A percentile compares a stretch with the other conserved stretches of the same genome.
These are phyloP conservation scores for Umbelopsis ramanniana DNA, from an alignment of 192 early-diverging fungal genomes.

Conservation along the genomic window DNA sequence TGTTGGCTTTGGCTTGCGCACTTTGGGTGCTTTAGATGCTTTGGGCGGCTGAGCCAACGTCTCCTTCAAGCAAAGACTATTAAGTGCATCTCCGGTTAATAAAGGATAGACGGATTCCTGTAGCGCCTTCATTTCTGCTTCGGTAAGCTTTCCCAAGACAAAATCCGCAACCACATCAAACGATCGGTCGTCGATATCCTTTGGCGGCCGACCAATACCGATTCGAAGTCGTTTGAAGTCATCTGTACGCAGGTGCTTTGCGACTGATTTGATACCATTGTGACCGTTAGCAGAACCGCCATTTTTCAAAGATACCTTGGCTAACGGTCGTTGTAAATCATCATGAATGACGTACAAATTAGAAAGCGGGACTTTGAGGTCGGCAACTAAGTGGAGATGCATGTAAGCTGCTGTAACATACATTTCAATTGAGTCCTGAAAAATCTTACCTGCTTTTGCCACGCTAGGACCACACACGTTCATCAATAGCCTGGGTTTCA, in stretches of 20 bases:
- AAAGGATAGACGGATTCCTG: slow-evolving; percentile 48
- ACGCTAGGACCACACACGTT: slow-evolving; percentile 70
- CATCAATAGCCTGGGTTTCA: slow-evolving; percentile 71
- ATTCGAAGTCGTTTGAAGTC: slow-evolving; percentile 66
- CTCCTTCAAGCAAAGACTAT: slow-evolving; percentile 8
- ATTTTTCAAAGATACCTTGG: slow-evolving; percentile 61
- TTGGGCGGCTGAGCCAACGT: neutral
- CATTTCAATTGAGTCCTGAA: neutral
- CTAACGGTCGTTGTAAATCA: slow-evolving; percentile 71
- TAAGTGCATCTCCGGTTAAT: slow-evolving; percentile 5
- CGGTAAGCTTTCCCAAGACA: slow-evolving; percentile 61
- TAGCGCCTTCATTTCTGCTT: slow-evolving; percentile 51
- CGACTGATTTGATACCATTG: slow-evolving; percentile 75
- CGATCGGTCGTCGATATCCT: slow-evolving; percentile 29
- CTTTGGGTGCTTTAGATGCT: neutral
- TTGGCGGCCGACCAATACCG: slow-evolving; percentile 68
- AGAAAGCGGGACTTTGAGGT: slow-evolving; percentile 43
- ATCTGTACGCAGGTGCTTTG: slow-evolving; percentile 50
- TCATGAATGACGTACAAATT: slow-evolving; percentile 73
- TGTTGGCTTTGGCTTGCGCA: neutral
- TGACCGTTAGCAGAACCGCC: slow-evolving; percentile 74
- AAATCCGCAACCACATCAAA: slow-evolving; percentile 53
- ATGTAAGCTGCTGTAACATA: neutral
- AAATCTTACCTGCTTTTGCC: slow-evolving; percentile 56
- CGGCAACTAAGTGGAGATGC: slow-evolving; percentile 38